Evolutionary conservation across 208 protist genomes (phyloP).

Genomic region (Histomonas meleagridis): DNA sequence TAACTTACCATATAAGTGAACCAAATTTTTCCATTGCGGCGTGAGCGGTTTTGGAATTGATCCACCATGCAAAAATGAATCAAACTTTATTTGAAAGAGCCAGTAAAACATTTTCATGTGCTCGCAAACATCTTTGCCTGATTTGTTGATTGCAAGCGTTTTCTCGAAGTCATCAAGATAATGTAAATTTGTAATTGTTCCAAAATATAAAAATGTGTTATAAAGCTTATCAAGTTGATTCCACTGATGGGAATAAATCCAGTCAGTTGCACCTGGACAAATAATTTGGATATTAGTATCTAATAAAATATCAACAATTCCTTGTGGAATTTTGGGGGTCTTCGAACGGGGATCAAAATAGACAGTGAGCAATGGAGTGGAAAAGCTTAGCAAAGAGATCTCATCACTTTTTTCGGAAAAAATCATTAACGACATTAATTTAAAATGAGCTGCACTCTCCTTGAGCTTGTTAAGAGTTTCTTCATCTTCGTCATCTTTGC

Average conservation of each 20-base stretch:
- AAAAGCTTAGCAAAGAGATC: background rate
- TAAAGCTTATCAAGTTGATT: background rate
- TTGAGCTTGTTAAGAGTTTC: background rate
- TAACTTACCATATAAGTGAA: background rate
- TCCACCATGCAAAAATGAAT: background rate
- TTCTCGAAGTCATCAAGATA: background rate
- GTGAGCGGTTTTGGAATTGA: background rate
- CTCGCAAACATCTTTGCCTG: background rate
- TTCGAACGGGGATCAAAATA: background rate
- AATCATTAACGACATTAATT: background rate
- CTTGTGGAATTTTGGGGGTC: background rate
- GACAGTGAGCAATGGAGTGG: background rate
- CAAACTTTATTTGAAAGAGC: background rate
- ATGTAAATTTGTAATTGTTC: background rate
- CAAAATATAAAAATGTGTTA: background rate
- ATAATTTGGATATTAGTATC: background rate
- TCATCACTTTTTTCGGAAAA: background rate
- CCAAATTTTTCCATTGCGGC: background rate
- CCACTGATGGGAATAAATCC: background rate
- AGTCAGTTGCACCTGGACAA: background rate
- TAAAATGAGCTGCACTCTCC: background rate
- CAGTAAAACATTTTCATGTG: conserved; percentile 9
- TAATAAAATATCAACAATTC: background rate
- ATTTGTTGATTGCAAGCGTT: background rate
- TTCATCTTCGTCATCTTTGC: background rate